Evolutionary conservation across 2,329 filamentous ascomycete genomes (phyloP), one percentile per base, ranked within the genome.

Genomic region (Dothideomycetidae sp.): DNA sequence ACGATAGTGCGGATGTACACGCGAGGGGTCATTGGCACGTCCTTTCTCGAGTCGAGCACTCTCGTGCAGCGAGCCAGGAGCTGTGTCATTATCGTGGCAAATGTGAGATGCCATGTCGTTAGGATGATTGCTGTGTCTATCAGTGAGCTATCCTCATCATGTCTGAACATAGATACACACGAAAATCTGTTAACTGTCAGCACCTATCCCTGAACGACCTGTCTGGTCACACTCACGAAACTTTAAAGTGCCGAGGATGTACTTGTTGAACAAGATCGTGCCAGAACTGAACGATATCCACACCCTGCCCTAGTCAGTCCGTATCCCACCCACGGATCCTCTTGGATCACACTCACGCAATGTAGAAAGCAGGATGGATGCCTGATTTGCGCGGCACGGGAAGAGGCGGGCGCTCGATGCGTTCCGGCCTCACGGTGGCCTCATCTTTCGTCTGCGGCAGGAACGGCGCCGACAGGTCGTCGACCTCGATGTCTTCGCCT

Each of bases 261-360:
- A 84, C 70, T 92, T 92, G 72, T 90, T 90, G 73, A 88, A 90
- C 33, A 90, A 66, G 54, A 90, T 90, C 50, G 88, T 80, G 47
- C 77, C 78, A 16, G 81, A 86, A 53, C 79, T 85, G 56, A 86
- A 66, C 43, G 72, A 65, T 53, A 92, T 90, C 83, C 83, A 92
- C 50, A 73, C 62, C 53, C 81, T 44, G 29, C 21, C 21, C 12
- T 5, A 4, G 18, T 30, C 15, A 30, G 28, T n/a, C 3, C 15
- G 35, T 12, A 13, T 29, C 28, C 23, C 26, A 14, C n/a, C 14
- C 5, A 10, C 31, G 13, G 14, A 7, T n/a, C 5, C 15, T 5
- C 16, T 14, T 30, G 10, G 26, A 59, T n/a, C n/a, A n/a, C n/a
- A n/a, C 63, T 55, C 61, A 75, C 71, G 63, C 65, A 53, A 94